These are phyloP conservation scores for Taxillus chinensis DNA, from an alignment of 164 flowering plant species.

Conservation along the genomic window DNA sequence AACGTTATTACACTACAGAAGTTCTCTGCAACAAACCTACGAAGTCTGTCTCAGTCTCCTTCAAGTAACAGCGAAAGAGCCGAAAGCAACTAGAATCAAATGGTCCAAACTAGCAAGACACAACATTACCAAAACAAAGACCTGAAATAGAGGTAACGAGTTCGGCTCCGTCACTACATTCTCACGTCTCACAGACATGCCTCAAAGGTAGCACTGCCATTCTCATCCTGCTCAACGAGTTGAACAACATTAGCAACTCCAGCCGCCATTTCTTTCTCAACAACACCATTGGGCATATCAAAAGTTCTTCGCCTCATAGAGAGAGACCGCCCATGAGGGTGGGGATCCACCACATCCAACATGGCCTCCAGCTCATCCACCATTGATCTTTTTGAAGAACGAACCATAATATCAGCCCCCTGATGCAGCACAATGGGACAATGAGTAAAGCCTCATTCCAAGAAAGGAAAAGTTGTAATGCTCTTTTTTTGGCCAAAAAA, in stretches of 20 bases:
- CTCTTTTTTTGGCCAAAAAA: too few species aligned
- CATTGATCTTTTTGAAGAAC: slow-evolving; percentile 73
- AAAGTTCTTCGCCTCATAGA: slow-evolving; percentile 73
- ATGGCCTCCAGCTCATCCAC: slow-evolving; percentile 89
- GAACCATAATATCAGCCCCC: slow-evolving; percentile 84
- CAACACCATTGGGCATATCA: slow-evolving; percentile 60
- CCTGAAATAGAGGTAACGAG: neutral
- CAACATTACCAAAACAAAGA: neutral
- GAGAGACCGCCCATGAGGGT: slow-evolving; percentile 50
- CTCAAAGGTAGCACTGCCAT: slow-evolving; percentile 23
- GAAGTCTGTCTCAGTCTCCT: too few species aligned
- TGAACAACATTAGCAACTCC: slow-evolving; percentile 83
- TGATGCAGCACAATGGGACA: slow-evolving; percentile 10
- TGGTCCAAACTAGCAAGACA: neutral
- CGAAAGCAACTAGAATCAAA: neutral
- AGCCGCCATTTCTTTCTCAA: slow-evolving; percentile 70
- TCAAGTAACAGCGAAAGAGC: too few species aligned
- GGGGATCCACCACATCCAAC: slow-evolving; percentile 96
- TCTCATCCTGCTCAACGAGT: slow-evolving; percentile 55
- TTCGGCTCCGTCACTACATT: neutral
- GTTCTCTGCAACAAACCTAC: too few species aligned
- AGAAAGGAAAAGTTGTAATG: too few species aligned
- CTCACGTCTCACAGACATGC: slow-evolving; percentile 22
- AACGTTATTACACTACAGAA: too few species aligned
- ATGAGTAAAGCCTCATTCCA: neutral